phyloP scores from a whole-genome alignment of 78 protist species.

The Goniomonas avonlea region DNA sequence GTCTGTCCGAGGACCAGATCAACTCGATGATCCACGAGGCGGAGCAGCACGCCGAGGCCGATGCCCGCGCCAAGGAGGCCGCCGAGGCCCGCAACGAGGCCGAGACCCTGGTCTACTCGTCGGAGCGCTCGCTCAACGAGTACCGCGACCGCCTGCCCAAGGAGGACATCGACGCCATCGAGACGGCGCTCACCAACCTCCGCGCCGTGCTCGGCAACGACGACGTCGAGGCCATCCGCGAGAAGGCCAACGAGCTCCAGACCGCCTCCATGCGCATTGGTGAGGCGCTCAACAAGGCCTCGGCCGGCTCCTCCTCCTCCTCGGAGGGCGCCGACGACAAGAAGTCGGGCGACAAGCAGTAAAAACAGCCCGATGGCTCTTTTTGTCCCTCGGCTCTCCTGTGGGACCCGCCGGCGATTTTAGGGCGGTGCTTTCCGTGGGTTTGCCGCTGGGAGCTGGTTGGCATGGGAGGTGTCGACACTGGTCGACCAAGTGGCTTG shows the following conservation, averaged over 20 bases:
- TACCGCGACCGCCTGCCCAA: constrained; percentile 19
- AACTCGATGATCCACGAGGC: constrained; percentile 90
- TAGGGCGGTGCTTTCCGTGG: too few species aligned
- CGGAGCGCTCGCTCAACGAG: constrained; percentile 58
- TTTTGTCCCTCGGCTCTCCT: too few species aligned
- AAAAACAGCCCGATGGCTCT: too few species aligned
- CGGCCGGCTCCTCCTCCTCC: too few species aligned
- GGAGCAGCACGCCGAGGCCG: constrained; percentile 63
- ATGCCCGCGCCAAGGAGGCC: constrained; percentile 43
- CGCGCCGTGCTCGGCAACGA: neutral
- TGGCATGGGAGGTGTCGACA: too few species aligned
- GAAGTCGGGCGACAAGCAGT: too few species aligned
- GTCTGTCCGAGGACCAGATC: constrained; percentile 84
- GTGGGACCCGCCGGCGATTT: too few species aligned
- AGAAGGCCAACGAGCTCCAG: neutral
- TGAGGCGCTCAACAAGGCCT: constrained; percentile 20
- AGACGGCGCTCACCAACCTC: neutral
- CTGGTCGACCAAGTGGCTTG: too few species aligned
- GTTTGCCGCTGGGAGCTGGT: too few species aligned
- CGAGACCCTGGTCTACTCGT: constrained; percentile 45
- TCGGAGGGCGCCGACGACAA: too few species aligned
- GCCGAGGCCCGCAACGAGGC: constrained; percentile 64
- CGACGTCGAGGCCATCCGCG: neutral
- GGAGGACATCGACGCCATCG: constrained; percentile 18
- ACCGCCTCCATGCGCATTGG: constrained; percentile 18